Conservation (phyloP, 1,284 basidiomycete genomes). For the Microbotryomycetes sp. region DNA sequence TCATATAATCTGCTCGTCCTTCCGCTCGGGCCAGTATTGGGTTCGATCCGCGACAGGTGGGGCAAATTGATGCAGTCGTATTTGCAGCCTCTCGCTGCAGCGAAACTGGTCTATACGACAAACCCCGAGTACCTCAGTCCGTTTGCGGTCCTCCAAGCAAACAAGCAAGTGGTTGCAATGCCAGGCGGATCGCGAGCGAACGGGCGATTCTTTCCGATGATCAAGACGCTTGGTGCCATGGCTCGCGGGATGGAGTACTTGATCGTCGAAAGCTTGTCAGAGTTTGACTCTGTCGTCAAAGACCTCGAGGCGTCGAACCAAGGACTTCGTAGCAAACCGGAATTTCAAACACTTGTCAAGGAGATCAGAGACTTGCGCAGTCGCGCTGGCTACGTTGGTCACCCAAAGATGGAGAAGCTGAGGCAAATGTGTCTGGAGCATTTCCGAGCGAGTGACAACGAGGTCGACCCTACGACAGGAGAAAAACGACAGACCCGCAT, state of each 20-base stretch:
- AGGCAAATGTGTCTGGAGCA: constrained; percentile 68
- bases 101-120: constrained; percentile 36
- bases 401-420: constrained; percentile 90
- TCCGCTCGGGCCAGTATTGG: constrained; percentile 31
- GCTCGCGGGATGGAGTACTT: constrained; percentile 74
- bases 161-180: constrained; percentile 42
- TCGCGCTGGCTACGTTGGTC: constrained; percentile 40
- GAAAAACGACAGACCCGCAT: constrained; percentile 45
- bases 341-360: constrained; percentile 40
- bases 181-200: constrained; percentile 25
- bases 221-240: constrained; percentile 51
- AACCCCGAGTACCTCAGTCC: constrained; percentile 42
- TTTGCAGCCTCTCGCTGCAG: constrained; percentile 19
- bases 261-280: constrained; percentile 71
- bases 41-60: constrained; percentile 38
- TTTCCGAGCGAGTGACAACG: constrained; percentile 57
- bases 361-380: constrained; percentile 35
- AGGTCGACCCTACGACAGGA: constrained; percentile 39
- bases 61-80: constrained; percentile 37
- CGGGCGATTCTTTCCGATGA: constrained; percentile 29
- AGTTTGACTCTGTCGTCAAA: constrained; percentile 61
- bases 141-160: constrained; percentile 52
- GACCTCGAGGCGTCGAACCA: constrained; percentile 40
- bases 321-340: constrained; percentile 38
- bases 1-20: constrained; percentile 34